Evolutionary conservation across 2,329 filamentous ascomycete species (phyloP).

Genomic region (Scedosporium dehoogii): DNA sequence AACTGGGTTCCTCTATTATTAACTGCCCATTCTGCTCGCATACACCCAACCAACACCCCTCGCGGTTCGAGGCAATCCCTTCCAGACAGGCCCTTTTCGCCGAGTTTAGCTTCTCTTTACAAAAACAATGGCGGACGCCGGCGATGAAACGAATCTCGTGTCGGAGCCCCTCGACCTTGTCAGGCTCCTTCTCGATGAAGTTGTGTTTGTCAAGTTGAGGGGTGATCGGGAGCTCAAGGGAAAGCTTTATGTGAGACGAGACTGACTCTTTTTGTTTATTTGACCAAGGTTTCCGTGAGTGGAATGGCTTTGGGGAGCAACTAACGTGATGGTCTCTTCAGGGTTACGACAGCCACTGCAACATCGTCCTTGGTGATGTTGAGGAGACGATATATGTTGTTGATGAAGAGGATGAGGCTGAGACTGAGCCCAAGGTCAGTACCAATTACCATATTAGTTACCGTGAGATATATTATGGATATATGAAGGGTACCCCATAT

Average conservation of each 20-base stretch:
- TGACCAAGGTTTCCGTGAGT: not conserved
- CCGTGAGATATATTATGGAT: no score
- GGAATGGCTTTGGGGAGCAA: not conserved
- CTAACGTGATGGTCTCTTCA: slow-evolving; percentile 25
- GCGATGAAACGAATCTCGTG: slow-evolving; percentile 62
- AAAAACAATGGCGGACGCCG: slow-evolving; percentile 67
- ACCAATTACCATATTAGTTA: no score
- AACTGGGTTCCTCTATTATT: not conserved
- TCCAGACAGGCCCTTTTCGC: not conserved
- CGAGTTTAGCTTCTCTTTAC: not conserved
- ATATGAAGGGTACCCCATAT: no score
- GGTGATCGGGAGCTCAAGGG: slow-evolving; percentile 94
- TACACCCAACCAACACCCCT: not conserved
- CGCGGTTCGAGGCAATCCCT: not conserved
- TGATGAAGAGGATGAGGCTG: slow-evolving; percentile 11
- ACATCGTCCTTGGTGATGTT: slow-evolving; percentile 88
- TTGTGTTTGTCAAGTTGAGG: slow-evolving; percentile 93
- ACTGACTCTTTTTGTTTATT: not conserved
- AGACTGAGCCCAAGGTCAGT: slow-evolving; percentile 56
- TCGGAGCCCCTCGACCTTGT: slow-evolving; percentile 94
- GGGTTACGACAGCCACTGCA: slow-evolving; percentile 99
- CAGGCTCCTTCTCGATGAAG: slow-evolving; percentile 85
- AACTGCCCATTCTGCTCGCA: not conserved
- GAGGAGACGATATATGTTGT: slow-evolving; percentile 95
- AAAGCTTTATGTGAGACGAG: slow-evolving; percentile 68